Evolutionary conservation across 2,329 filamentous ascomycete genomes (phyloP), one percentile per base, ranked within the genome.

Genomic region (Fusarium neocosmosporiellum): DNA sequence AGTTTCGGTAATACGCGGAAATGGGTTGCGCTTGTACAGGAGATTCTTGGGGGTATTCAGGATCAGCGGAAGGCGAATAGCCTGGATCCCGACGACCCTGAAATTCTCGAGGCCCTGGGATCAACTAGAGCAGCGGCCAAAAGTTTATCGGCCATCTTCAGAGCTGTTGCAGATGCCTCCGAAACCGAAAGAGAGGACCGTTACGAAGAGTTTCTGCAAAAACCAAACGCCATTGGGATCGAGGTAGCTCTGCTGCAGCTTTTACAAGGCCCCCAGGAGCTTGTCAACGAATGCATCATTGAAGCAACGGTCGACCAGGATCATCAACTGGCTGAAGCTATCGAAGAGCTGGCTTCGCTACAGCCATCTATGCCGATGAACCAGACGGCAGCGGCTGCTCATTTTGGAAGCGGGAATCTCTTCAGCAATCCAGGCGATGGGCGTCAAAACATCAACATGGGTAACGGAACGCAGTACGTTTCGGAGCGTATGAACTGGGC

Each of bases 181-280:
- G 14, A 46, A 27, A 1, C 22, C 1, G 41, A 46, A 0, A 46
- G 41, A 27, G 14, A 1, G 5, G 0, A 0, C 0, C 1, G 22
- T 0, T 46, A 46, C 11, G 14, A 18, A 5, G 41, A 46, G 14
- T 46, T 46, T 10, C 41, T 46, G 0, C 5, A 1, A 18, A 27
- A 27, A 18, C 41, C 41, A 27, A 2, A 2, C 41, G 1, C 13
- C 20, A 24, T 2, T 20, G 7, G 13, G 20, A 27, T 46, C 22
- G 41, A 46, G 41, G 22, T 10, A 14, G 22, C 7, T 3, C 41
- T 46, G 0, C 1, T 24, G 0, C 41, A 27, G 22, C 41, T 46
- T 4, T 46, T 46, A 3, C 22, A 27, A 27, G 41, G 41, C 1
- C 41, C 41, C 22, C 8, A 46, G 0, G 22, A 46, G 41, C 41